Percentiles rank a stretch among this genome's conserved stretches.
phyloP scores from a whole-genome alignment of 129 eudicot species.

The Dittrichia graveolens region DNA sequence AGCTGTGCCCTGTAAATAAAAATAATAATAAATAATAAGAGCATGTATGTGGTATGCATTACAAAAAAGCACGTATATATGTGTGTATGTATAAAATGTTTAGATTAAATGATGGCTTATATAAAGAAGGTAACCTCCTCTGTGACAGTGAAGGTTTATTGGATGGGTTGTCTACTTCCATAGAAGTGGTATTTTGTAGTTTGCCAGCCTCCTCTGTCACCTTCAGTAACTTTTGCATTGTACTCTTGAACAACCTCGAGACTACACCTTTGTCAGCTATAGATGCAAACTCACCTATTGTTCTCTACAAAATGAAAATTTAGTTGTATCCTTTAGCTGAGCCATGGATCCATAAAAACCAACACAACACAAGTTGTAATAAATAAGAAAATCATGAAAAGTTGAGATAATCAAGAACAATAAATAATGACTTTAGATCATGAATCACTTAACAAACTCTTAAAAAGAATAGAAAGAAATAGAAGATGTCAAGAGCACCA shows the following conservation, averaged over 20 bases:
- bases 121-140: constrained; percentile 47
- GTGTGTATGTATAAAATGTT: background rate
- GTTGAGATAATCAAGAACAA: too few relatives aligned
- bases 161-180: constrained; percentile 74
- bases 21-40: background rate
- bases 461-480: background rate
- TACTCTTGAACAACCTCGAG: constrained; percentile 49
- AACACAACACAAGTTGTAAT: background rate
- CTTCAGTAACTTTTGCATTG: constrained; percentile 67
- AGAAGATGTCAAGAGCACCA: background rate
- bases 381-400: background rate
- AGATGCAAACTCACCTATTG: constrained; percentile 75
- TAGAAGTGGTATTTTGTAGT: constrained; percentile 37
- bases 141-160: constrained; percentile 47
- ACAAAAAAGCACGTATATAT: too few relatives aligned
- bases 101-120: background rate
- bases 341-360: background rate
- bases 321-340: constrained; percentile 12
- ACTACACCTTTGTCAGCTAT: constrained; percentile 69
- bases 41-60: too few relatives aligned
- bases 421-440: too few relatives aligned
- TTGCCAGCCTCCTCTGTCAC: constrained; percentile 63
- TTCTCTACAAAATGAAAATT: constrained; percentile 45
- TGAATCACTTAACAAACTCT: background rate
- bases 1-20: constrained; percentile 58